Conservation (phyloP, 805 yeast species). For the Kodamaea lidongshanica region DNA sequence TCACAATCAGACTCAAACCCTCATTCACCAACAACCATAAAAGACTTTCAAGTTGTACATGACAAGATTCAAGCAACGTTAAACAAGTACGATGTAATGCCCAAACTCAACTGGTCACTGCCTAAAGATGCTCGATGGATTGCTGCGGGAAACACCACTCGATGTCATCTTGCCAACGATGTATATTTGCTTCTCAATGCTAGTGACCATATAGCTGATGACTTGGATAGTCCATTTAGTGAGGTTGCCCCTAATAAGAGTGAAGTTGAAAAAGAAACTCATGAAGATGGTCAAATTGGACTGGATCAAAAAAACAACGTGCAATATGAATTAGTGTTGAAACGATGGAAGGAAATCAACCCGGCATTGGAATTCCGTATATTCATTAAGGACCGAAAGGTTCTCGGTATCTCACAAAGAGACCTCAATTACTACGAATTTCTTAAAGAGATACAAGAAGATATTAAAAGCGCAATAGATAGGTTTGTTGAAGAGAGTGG, state of each 20-base stretch:
- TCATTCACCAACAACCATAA: conserved; percentile 23
- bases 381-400: conserved; percentile 57
- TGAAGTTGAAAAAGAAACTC: conserved; percentile 9
- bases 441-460: conserved; percentile 45
- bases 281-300: background rate
- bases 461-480: conserved; percentile 43
- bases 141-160: conserved; percentile 65
- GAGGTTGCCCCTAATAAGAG: conserved; percentile 23
- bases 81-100: conserved; percentile 51
- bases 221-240: conserved; percentile 66
- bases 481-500: conserved; percentile 47
- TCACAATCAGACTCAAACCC: conserved; percentile 16
- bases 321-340: conserved; percentile 60
- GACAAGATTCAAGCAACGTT: conserved; percentile 42
- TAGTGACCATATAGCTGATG: conserved; percentile 84
- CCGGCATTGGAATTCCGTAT: conserved; percentile 92
- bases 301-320: conserved; percentile 15
- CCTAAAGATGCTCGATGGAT: conserved; percentile 97
- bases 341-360: conserved; percentile 77
- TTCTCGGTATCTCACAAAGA: conserved; percentile 77
- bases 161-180: conserved; percentile 67
- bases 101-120: conserved; percentile 95
- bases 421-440: conserved; percentile 80
- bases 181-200: conserved; percentile 76
- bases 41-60: conserved; percentile 57